Evolutionary conservation across 2,329 filamentous ascomycete genomes (phyloP), one percentile per base, ranked within the genome.

Genomic region (Paecilomyces sp.): DNA sequence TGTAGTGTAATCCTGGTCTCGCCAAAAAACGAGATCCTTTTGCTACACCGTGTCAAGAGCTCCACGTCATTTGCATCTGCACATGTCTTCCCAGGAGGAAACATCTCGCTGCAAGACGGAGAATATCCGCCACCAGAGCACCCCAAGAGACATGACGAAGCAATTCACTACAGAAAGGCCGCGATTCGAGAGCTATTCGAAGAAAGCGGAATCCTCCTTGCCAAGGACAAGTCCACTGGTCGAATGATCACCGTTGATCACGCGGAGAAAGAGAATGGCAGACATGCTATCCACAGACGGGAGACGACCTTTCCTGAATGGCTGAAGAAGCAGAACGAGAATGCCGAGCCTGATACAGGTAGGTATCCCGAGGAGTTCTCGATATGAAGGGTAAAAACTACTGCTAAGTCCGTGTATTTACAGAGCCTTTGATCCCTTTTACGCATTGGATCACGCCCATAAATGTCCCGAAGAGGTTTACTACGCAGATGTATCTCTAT

Each of bases 401-500:
- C 55, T 18, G 13, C 12, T 36, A 12, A 58, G 53, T 24, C 36
- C 36, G 15, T 41, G 33, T 2, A 6, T 50, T 56, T 28, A 13
- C 58, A 85, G 87, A 87, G 1, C 79, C 81, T 41, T 77, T 97
- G 2, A 78, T 90, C 7, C 91, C 92, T 0, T 97, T 96, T 70
- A 96, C 92, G 0, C 85, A 91, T 58, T 97, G 94, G 94, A 82
- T 97, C 59, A 97, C 94, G 2, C 93, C 93, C 0, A 68, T 66
- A 0, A 85, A 84, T 62, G 78, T 88, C 1, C 83, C 86, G 0
- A 91, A 88, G 67, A 84, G 94, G 54, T 99, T 95, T 77, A 91
- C 90, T 0, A 97, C 93, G 0, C 92, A 97, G 72, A 97, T 97
- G 93, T 99, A 97, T 76, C 74, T 97, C 11, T 96, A 96, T 75